Evolutionary conservation across 2,329 filamentous ascomycete genomes (phyloP).

Genomic region (Hypoxylon sp.): DNA sequence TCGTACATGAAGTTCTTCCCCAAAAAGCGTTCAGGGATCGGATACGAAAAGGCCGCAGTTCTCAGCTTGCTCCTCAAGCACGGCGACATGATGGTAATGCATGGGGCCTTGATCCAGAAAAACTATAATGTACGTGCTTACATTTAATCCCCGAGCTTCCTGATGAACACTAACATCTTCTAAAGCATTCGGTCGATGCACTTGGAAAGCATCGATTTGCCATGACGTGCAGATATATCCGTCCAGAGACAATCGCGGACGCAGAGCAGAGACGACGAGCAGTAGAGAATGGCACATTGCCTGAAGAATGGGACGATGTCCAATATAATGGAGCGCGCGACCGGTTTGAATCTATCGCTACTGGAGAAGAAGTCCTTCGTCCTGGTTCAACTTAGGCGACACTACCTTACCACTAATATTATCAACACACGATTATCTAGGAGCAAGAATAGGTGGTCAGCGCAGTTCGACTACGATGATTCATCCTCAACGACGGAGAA

Average conservation of each 20-base stretch:
- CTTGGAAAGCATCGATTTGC: slow-evolving; percentile 68
- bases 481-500: neutral
- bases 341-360: neutral
- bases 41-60: slow-evolving; percentile 49
- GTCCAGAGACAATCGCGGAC: slow-evolving; percentile 58
- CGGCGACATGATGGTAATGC: slow-evolving; percentile 76
- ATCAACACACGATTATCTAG: no score
- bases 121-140: slow-evolving; percentile 66
- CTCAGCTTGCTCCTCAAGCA: slow-evolving; percentile 66
- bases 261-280: slow-evolving; percentile 51
- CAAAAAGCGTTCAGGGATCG: slow-evolving; percentile 59
- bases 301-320: slow-evolving; percentile 41
- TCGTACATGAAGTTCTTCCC: slow-evolving; percentile 71
- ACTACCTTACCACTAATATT: no score
- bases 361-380: slow-evolving; percentile 3
- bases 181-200: slow-evolving; percentile 67
- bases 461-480: neutral
- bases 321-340: slow-evolving; percentile 27
- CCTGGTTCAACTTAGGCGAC: neutral
- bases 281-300: slow-evolving; percentile 55
- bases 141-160: neutral
- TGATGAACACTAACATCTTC: slow-evolving; percentile 39
- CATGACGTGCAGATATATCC: slow-evolving; percentile 68
- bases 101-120: slow-evolving; percentile 70
- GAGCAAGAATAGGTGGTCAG: neutral